Base-by-base conservation (phyloP, 768 basidiomycete genomes). In the Tricholoma sp. region DNA sequence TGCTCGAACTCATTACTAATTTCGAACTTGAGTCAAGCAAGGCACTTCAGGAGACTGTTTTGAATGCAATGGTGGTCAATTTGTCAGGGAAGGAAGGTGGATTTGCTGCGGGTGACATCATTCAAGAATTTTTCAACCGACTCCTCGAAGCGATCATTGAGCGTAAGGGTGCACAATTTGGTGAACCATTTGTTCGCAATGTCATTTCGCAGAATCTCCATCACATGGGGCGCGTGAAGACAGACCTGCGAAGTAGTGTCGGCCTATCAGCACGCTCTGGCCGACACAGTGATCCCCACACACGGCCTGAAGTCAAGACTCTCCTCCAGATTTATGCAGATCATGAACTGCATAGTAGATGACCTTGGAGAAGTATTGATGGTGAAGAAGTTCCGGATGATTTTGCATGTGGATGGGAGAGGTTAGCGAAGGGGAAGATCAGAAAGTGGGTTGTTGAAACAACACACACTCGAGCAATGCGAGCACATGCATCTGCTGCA, bases 271-370 rank as follows among this genome's bases (percentile, higher is more conserved):
- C 14, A 37, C 11, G 35, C 35, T 37, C 35, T 37, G 35, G 35
- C 35, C 14, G 35, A 11, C 35, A 37, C 35, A 37, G 35, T 37
- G 35, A 37, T 37, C 35, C 35, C 35, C 35, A 37, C 14, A 37
- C 35, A 11, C 11, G 35, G 35, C 35, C 35, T 37, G 35, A 37
- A 37, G 35, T 37, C 35, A 37, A 37, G 6, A 37, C 35, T 37
- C 35, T 37, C 35, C 35, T 37, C 4, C 6, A 37, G 35, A 12
- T 37, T 37, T 37, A 37, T 37, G 35, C 35, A 37, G 35, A 37
- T 37, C 8, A 34, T 2, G 63, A 69, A 41, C 52, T 71, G 3
- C 66, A 69, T 54, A 58, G 45, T 6, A 57, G 62, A 6, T 59
- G 63, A 0, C 58, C 59, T 9, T 67, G 69, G 10, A 59, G 69